These are phyloP conservation scores for Picea sitchensis DNA, from an alignment of 75 land plant genomes.

Conservation along the genomic window DNA sequence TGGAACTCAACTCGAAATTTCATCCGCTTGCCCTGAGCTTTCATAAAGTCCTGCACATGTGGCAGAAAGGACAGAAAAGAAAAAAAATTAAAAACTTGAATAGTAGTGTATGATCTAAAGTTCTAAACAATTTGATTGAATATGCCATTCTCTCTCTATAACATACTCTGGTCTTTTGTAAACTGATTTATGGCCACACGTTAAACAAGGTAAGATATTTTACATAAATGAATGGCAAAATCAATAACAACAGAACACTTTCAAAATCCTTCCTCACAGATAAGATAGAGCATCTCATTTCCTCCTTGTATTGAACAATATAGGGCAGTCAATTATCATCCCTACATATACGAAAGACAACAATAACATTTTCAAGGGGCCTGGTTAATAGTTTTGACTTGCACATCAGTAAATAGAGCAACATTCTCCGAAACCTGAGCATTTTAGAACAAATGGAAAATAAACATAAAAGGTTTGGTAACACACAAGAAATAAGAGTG, in stretches of 20 bases:
- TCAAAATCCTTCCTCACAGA: not conserved
- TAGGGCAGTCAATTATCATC: not conserved
- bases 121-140: not conserved
- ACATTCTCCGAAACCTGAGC: not conserved
- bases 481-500: too few species aligned
- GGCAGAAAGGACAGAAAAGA: constrained; percentile 1
- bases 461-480: too few species aligned
- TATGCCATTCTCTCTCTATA: not conserved
- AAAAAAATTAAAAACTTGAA: not conserved
- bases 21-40: constrained; percentile 72
- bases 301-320: not conserved
- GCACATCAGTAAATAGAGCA: not conserved
- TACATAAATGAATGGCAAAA: not conserved
- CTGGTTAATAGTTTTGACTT: not conserved
- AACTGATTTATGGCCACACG: not conserved
- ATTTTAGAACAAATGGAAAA: not conserved
- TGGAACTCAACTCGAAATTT: constrained; percentile 47
- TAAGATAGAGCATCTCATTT: not conserved
- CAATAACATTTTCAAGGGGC: not conserved
- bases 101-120: not conserved
- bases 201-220: not conserved
- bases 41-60: constrained; percentile 63
- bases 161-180: not conserved
- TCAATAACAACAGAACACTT: not conserved
- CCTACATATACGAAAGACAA: not conserved